A percentile compares a stretch with the other conserved stretches of the same genome.
phyloP scores from a whole-genome alignment of 257 asterid species.

The Solanum phureja region DNA sequence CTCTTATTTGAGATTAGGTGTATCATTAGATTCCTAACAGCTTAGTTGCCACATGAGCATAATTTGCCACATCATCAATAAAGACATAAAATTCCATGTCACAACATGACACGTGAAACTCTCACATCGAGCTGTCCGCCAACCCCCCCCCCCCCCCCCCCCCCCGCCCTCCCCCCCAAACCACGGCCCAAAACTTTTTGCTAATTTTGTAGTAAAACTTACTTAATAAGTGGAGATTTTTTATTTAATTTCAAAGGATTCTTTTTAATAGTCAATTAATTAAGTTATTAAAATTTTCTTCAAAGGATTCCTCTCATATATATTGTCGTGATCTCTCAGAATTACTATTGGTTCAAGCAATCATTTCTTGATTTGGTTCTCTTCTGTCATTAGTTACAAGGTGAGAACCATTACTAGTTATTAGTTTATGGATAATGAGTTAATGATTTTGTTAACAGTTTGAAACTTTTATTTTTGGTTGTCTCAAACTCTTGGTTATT shows the following conservation, averaged over 20 bases:
- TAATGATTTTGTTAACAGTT: background rate
- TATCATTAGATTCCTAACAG: background rate
- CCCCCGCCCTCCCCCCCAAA: no score
- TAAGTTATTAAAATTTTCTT: no score
- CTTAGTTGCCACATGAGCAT: background rate
- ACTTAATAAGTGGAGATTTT: no score
- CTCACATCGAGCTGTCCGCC: no score
- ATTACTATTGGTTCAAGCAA: background rate
- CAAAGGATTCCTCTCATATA: no score
- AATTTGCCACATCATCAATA: background rate
- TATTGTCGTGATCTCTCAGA: background rate
- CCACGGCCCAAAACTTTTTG: no score
- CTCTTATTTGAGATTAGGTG: background rate
- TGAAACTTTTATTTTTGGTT: no score
- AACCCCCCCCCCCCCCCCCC: no score
- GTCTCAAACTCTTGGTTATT: no score
- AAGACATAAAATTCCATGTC: background rate
- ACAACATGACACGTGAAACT: background rate
- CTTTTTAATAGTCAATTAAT: no score
- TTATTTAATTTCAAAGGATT: no score
- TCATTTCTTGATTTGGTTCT: background rate
- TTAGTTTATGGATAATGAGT: background rate
- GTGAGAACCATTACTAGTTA: background rate
- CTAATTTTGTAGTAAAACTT: no score
- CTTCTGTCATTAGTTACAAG: background rate